These are phyloP conservation scores for Ophiocordyceps camponoti-rufipedis DNA, from an alignment of 2,329 filamentous ascomycete species.

Conservation along the genomic window DNA sequence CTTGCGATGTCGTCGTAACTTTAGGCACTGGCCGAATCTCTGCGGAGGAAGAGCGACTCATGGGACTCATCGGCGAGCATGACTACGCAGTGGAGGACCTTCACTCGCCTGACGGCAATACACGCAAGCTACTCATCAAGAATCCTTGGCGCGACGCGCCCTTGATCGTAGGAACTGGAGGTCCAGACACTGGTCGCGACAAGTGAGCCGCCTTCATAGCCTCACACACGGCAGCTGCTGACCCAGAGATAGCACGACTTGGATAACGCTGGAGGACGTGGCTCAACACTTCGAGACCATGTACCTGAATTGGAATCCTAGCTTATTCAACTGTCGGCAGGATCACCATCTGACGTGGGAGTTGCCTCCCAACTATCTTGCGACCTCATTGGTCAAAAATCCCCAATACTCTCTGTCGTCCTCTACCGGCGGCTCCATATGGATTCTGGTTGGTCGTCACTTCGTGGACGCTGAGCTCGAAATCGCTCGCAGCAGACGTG, in stretches of 20 bases:
- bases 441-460: slow-evolving; percentile 76
- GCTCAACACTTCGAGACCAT: slow-evolving; percentile 88
- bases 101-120: slow-evolving; percentile 36
- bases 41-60: slow-evolving; percentile 53
- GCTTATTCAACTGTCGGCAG: slow-evolving; percentile 61
- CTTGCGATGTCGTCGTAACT: slow-evolving; percentile 71
- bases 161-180: slow-evolving; percentile 32
- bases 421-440: slow-evolving; percentile 42
- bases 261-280: slow-evolving; percentile 79
- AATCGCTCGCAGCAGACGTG: slow-evolving; percentile 27
- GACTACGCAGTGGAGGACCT: slow-evolving; percentile 86
- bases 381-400: slow-evolving; percentile 42
- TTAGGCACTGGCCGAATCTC: slow-evolving; percentile 77
- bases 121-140: slow-evolving; percentile 61
- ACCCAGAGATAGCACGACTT: slow-evolving; percentile 53
- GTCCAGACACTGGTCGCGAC: background rate
- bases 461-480: slow-evolving; percentile 52
- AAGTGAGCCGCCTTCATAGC: slow-evolving; percentile 1
- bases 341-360: slow-evolving; percentile 86
- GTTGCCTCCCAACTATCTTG: slow-evolving; percentile 28
- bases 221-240: background rate
- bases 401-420: slow-evolving; percentile 55
- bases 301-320: slow-evolving; percentile 94
- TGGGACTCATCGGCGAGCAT: slow-evolving; percentile 77
- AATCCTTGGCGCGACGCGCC: slow-evolving; percentile 88